phyloP scores from a whole-genome alignment of 345 rosid species.

The Salix suchowensis region DNA sequence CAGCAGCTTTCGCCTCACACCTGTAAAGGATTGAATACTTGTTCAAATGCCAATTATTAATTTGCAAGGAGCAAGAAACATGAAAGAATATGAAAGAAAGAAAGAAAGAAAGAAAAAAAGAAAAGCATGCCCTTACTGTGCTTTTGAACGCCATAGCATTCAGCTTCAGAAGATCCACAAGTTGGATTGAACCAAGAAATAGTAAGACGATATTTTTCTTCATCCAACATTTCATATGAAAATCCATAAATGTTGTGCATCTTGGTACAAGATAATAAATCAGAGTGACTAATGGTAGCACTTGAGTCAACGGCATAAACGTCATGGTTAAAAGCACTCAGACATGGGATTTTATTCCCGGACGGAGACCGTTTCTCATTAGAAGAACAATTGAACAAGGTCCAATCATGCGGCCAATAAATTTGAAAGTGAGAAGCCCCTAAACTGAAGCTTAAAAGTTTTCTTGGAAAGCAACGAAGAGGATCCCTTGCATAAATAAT shows the following conservation, averaged over 20 bases:
- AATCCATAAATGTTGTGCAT: neutral
- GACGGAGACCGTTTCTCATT: fast-evolving
- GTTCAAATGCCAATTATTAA: too few relatives aligned
- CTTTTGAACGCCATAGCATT: neutral
- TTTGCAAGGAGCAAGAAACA: too few relatives aligned
- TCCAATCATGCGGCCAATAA: fast-evolving
- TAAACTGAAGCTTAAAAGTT: neutral
- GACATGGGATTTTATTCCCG: neutral
- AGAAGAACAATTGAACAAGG: conserved; percentile 12
- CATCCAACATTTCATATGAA: fast-evolving
- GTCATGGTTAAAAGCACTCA: neutral
- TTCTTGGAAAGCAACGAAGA: conserved; percentile 1
- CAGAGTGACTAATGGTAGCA: neutral
- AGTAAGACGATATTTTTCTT: neutral
- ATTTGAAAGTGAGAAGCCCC: conserved; percentile 4
- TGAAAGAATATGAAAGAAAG: neutral
- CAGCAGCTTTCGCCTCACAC: neutral
- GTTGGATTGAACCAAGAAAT: neutral
- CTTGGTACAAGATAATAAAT: conserved; percentile 7
- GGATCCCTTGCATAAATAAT: neutral
- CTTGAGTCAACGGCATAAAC: neutral
- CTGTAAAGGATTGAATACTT: neutral
- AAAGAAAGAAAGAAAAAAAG: neutral
- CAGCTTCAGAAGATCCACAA: neutral
- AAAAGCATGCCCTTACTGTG: neutral